These are phyloP conservation scores for Achaetomium macrosporum DNA, from an alignment of 2,329 filamentous ascomycete genomes.

Conservation along the genomic window DNA sequence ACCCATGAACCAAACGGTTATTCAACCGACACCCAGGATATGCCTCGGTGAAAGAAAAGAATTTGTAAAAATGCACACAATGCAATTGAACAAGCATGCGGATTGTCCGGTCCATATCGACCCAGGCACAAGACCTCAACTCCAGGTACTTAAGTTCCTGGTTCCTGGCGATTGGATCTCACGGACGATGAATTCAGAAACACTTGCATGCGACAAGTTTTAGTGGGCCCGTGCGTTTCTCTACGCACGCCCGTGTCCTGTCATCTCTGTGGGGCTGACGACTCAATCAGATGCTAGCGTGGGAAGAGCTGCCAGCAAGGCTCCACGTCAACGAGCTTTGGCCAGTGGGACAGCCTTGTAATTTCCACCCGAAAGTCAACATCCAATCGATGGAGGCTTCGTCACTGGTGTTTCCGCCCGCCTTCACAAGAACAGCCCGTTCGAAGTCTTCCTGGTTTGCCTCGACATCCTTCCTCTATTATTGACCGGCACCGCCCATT, in stretches of 20 bases:
- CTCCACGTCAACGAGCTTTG: slow-evolving; percentile 20
- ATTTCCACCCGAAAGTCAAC: slow-evolving; percentile 30
- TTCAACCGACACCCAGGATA: too few relatives aligned
- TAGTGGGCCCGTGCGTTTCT: neutral
- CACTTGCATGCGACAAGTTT: neutral
- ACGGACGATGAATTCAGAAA: neutral
- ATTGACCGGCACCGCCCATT: slow-evolving; percentile 2
- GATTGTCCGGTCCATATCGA: too few relatives aligned
- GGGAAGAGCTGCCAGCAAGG: slow-evolving; percentile 20
- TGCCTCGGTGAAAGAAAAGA: too few relatives aligned
- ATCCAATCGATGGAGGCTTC: slow-evolving; percentile 28
- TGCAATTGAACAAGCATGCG: neutral
- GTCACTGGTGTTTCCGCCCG: slow-evolving; percentile 22
- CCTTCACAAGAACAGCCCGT: slow-evolving; percentile 8
- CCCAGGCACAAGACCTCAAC: too few relatives aligned
- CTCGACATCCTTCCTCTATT: neutral
- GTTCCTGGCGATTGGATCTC: too few relatives aligned
- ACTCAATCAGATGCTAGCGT: slow-evolving; percentile 18
- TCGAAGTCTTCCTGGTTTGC: slow-evolving; percentile 6
- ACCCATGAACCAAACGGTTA: too few relatives aligned
- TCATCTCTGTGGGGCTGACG: slow-evolving; percentile 5
- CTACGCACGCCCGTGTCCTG: neutral
- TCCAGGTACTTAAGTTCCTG: too few relatives aligned
- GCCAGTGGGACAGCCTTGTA: slow-evolving; percentile 22
- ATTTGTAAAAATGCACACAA: neutral